Base-by-base conservation (phyloP, 495 filamentous ascomycete genomes). In the Daldinia concentrica region DNA sequence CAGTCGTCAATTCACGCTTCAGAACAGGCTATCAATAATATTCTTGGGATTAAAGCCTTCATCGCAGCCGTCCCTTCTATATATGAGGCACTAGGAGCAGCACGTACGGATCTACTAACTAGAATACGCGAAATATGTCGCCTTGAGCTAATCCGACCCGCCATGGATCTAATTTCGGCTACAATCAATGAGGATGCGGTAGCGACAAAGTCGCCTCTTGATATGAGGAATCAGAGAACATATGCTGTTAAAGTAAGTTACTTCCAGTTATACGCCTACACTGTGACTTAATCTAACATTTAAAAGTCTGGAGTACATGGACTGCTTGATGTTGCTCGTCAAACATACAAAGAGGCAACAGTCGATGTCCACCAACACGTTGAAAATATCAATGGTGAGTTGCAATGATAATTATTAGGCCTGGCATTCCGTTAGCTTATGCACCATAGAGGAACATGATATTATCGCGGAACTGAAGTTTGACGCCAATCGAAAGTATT, bases 191-290 rank as follows among this genome's bases (percentile, higher is more conserved):
- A 92, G 54, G 91, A 95, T 77, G 90, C 92, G 1, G 86, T 84
- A 3, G 97, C 91, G 74, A 90, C 92, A 69, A 92, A 86, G 56
- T 87, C 89, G 43, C 92, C 95, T 3, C 85, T 98, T 9, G 95
- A 97, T 66, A 82, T 97, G 59, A 87, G 94, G 58, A 96, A 98
- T 72, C 96, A 99, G 78, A 85, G 95, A 55, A 93, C 92, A 12
- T 97, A 97, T 80, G 95, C 95, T 58, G 88, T 99, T 39, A 95
- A 91, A 84, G 93, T 93, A 72, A 64, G 70, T 72, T 6, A 34
- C 34, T 17, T 12, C 36, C 9, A 54, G 9, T 58, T 12, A 41
- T 58, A 58, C 2, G 59, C 14, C 17, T 6, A 11, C 57, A 22
- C 1, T 55, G 15, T 59, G 3, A 51, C 63, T 64, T 64, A 43